Evolutionary conservation across 768 basidiomycete species (phyloP).

Genomic region (Psilocybe cubensis): DNA sequence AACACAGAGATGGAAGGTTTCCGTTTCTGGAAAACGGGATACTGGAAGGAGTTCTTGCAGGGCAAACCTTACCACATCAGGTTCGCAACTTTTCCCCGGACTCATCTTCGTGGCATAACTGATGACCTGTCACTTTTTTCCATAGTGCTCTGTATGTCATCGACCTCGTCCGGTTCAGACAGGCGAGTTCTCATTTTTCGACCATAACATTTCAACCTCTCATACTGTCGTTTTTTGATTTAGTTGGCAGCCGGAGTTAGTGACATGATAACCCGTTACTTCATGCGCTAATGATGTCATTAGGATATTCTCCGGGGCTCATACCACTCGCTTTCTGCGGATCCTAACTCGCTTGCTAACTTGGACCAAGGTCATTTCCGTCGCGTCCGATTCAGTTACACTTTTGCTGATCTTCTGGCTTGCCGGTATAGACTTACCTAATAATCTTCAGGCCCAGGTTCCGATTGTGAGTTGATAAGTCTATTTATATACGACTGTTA

Average conservation of each 20-base stretch:
- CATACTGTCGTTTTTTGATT: conserved; percentile 30
- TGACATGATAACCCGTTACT: neutral
- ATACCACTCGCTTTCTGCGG: conserved; percentile 93
- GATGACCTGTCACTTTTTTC: neutral
- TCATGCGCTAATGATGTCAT: conserved; percentile 6
- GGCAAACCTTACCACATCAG: conserved; percentile 95
- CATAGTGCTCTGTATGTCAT: conserved; percentile 92
- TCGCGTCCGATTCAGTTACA: neutral
- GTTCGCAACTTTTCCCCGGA: conserved; percentile 41
- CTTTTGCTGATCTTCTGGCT: neutral
- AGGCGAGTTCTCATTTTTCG: conserved; percentile 5
- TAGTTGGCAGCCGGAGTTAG: conserved; percentile 58
- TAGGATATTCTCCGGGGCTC: conserved; percentile 89
- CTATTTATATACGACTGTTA: neutral
- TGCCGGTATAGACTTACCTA: conserved; percentile 76
- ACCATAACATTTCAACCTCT: neutral
- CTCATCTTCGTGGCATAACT: conserved; percentile 7
- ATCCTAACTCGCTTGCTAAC: conserved; percentile 93
- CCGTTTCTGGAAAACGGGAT: conserved; percentile 98
- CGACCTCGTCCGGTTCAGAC: conserved; percentile 91
- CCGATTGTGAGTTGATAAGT: conserved; percentile 74
- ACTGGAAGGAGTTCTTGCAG: conserved; percentile 87
- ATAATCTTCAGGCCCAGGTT: conserved; percentile 89
- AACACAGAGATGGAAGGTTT: conserved; percentile 96
- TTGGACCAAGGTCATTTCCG: conserved; percentile 81